These are phyloP conservation scores for Gracilaria gracilis DNA, from an alignment of 23 red algal species.

Conservation along the genomic window DNA sequence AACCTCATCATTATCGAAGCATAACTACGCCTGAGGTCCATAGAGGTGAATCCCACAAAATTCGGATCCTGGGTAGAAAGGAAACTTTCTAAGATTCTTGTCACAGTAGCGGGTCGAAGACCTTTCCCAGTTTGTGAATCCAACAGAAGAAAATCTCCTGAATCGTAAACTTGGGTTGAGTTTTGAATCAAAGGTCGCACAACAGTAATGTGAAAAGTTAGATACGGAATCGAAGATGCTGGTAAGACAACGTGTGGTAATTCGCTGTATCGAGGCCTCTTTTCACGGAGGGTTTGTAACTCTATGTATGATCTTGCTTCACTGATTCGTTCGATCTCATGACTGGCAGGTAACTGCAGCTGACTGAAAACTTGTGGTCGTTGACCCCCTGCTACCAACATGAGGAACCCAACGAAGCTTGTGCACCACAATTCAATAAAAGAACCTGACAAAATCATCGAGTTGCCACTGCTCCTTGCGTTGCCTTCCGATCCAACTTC, in stretches of 20 bases:
- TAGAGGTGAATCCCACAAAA: not conserved
- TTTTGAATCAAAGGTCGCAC: not conserved
- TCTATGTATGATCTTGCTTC: not conserved
- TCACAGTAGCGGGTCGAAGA: not conserved
- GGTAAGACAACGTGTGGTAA: not conserved
- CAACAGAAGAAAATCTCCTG: not conserved
- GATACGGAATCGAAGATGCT: not conserved
- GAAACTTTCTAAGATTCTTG: not conserved
- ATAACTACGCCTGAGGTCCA: not conserved
- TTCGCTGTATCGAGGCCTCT: not conserved
- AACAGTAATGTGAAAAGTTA: not conserved
- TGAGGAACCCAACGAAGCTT: not conserved
- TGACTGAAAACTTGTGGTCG: conserved; percentile 1
- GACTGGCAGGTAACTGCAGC: not conserved
- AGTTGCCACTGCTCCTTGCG: too few species aligned
- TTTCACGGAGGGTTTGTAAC: not conserved
- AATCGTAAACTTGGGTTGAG: not conserved
- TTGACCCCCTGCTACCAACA: not conserved
- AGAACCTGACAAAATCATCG: not conserved
- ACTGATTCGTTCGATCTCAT: not conserved
- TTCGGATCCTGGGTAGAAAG: not conserved
- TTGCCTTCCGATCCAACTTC: too few species aligned
- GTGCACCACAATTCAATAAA: not conserved
- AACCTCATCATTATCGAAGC: conserved; percentile 8
- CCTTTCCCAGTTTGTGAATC: not conserved